These are phyloP conservation scores for Amanita jacksonii DNA, from an alignment of 768 basidiomycete species.

Conservation along the genomic window DNA sequence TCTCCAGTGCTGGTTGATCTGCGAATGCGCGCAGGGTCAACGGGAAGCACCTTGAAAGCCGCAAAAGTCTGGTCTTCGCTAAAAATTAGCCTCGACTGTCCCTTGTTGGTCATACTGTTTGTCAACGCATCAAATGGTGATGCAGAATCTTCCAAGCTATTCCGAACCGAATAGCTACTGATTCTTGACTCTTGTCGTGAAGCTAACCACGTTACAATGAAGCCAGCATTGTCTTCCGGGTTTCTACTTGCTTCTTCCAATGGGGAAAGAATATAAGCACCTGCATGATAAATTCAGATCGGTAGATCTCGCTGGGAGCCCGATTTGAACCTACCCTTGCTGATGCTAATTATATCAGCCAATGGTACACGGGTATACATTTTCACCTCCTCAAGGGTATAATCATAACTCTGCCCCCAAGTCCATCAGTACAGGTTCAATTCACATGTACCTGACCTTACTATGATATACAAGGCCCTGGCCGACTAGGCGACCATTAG, in stretches of 20 bases:
- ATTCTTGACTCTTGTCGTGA: conserved; percentile 64
- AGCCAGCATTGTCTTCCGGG: conserved; percentile 81
- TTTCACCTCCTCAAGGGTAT: conserved; percentile 86
- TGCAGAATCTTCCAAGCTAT: conserved; percentile 33
- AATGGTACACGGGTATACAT: conserved; percentile 85
- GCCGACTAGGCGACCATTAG: conserved; percentile 19
- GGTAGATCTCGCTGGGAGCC: conserved; percentile 5
- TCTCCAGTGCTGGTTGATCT: conserved; percentile 37
- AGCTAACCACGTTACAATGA: conserved; percentile 72
- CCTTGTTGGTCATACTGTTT: neutral
- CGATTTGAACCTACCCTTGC: conserved; percentile 47
- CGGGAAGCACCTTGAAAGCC: conserved; percentile 73
- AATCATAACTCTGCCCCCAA: conserved; percentile 73
- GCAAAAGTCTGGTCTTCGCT: conserved; percentile 40
- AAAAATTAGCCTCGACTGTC: conserved; percentile 5
- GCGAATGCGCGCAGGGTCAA: conserved; percentile 48
- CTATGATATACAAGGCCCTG: conserved; percentile 69
- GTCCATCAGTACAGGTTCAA: neutral
- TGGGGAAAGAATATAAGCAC: conserved; percentile 92
- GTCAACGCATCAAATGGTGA: neutral
- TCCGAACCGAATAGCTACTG: conserved; percentile 81
- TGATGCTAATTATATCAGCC: conserved; percentile 64
- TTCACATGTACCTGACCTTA: conserved; percentile 25
- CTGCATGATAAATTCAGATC: conserved; percentile 27
- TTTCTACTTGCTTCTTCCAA: conserved; percentile 90